These are phyloP conservation scores for Psidium guajava DNA, from an alignment of 345 rosid genomes.

Conservation along the genomic window DNA sequence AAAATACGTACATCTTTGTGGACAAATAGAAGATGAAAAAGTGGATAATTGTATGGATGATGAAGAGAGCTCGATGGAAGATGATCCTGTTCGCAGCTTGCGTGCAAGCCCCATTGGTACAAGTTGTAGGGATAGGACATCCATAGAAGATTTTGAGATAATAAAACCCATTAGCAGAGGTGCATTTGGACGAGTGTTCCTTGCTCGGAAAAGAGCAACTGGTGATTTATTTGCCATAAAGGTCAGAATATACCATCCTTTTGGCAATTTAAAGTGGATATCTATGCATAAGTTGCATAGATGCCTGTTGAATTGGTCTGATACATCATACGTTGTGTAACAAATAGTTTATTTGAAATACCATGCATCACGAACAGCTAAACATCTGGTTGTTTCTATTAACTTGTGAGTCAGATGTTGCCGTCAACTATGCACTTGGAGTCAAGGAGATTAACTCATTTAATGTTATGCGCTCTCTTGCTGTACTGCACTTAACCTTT, in stretches of 20 bases:
- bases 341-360: not conserved
- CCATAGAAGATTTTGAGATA: constrained; percentile 96
- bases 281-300: not conserved
- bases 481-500: not conserved
- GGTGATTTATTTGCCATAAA: constrained; percentile 95
- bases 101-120: constrained; percentile 81
- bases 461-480: not conserved
- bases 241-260: constrained; percentile 23
- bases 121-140: constrained; percentile 74
- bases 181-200: constrained; percentile 92
- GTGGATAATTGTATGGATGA: constrained; percentile 46
- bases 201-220: constrained; percentile 79
- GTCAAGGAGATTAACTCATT: not conserved
- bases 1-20: constrained; percentile 71
- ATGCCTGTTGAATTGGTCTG: not conserved
- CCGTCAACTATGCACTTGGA: not conserved
- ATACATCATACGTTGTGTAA: not conserved
- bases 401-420: not conserved
- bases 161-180: constrained; percentile 97
- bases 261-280: not conserved
- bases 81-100: constrained; percentile 65
- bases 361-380: not conserved
- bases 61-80: constrained; percentile 79
- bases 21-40: constrained; percentile 79
- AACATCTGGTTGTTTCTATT: not conserved